phyloP scores from a whole-genome alignment of 176 grass and related monocot species.

The Oryza australiensis region DNA sequence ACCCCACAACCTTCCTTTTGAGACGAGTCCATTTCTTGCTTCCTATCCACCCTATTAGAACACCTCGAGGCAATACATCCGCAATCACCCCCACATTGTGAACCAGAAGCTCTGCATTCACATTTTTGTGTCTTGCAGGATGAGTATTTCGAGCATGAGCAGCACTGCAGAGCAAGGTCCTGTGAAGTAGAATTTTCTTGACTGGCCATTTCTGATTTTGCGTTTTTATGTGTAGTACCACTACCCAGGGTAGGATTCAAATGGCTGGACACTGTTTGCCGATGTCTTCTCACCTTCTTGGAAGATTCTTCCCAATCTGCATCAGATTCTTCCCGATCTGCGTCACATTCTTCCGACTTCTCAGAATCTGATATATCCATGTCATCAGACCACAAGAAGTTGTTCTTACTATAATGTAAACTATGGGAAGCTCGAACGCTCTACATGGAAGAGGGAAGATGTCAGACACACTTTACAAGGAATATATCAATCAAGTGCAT shows the following conservation, averaged over 20 bases:
- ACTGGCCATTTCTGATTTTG: conserved; percentile 35
- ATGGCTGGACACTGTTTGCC: conserved; percentile 24
- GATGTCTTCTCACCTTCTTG: conserved; percentile 45
- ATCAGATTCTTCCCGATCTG: conserved; percentile 63
- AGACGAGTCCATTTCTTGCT: conserved; percentile 32
- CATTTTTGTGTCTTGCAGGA: conserved; percentile 84
- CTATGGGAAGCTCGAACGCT: conserved; percentile 39
- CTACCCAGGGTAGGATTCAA: conserved; percentile 28
- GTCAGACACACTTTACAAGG: conserved; percentile 29
- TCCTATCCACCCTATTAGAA: conserved; percentile 52
- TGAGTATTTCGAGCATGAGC: conserved; percentile 59
- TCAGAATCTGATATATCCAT: conserved; percentile 94
- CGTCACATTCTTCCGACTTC: conserved; percentile 55
- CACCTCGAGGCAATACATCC: conserved; percentile 70
- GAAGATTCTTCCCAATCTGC: conserved; percentile 50
- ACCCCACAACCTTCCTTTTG: conserved; percentile 15
- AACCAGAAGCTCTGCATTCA: conserved; percentile 62
- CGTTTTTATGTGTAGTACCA: neutral
- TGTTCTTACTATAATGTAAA: conserved; percentile 25
- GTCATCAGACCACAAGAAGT: conserved; percentile 50
- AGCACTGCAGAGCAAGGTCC: conserved; percentile 39
- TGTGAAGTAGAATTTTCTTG: conserved; percentile 33
- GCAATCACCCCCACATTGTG: conserved; percentile 49
- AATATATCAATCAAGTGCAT: neutral
- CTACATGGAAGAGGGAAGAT: conserved; percentile 30